Base-by-base conservation (phyloP, 1,139 yeast genomes). In the Debaryomyces sp. region DNA sequence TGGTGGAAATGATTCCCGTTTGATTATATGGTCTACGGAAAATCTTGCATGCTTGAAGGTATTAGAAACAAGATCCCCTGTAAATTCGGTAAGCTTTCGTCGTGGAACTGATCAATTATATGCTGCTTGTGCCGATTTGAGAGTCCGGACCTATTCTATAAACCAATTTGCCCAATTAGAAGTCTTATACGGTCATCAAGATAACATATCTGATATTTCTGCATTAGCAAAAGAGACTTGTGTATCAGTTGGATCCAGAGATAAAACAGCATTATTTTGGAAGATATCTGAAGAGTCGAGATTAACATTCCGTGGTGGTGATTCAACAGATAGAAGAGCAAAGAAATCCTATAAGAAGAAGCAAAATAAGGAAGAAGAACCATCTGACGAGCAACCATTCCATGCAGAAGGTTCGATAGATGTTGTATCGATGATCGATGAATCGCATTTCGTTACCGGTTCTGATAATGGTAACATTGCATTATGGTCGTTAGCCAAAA, bases 241-340 rank as follows among this genome's bases (percentile, higher is more conserved):
- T 75, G 94, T 94, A 34, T 89, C 96, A 21, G 98, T 92, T 23
- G 99, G 99, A 18, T 79, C 96, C 5, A 81, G 99, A 60, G 99
- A 94, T 68, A 85, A 96, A 59, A 89, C 97, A 1, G 97, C 95
- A 15, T 87, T 95, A 85, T 75, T 89, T 59, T 94, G 99, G 99
- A 94, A 95, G 67, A 90, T 94, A 55, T 82, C 96, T 24, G 99
- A 95, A 61, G 99, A 94, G 70, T 84, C 96, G 2, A 81, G 98
- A 62, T 79, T 94, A 58, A 91, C 97, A 0, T 94, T 94, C 68
- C 80, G 97, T 62, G 97, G 97, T 52, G 97, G 96, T 51, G 96
- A 89, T 60, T 74, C 70, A 3, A 59, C 68, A 13, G 78, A 73
- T 47, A 78, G 72, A 63, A 73, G 73, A 58, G 71, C 67, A 51